Evolutionary conservation across 495 filamentous ascomycete genomes (phyloP), one percentile per base, ranked within the genome.

Genomic region (Podospora tetraspora): DNA sequence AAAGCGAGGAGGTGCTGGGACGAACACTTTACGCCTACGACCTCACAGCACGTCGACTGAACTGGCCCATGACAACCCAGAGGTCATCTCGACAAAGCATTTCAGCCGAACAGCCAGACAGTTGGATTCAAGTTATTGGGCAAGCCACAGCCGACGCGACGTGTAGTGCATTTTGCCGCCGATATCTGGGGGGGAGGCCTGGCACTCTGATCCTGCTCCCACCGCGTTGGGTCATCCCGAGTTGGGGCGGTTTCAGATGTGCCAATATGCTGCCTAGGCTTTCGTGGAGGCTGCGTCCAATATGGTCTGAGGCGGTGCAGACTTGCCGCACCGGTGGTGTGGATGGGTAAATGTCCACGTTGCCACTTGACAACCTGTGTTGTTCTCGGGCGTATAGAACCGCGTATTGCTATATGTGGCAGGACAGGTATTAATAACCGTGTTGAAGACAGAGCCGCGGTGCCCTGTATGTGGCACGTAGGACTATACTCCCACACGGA

Each of bases 101-200:
- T 27, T 56, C 22, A 56, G 61, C 27, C 67, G 58, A 21, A 24
- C 10, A 22, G 4, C 16, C 12, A 19, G 30, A 63, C 62, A 62
- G 62, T 61, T 29, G 62, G 57, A 69, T 56, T 62, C 57, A 61
- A 56, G 57, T 62, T 64, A 69, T 69, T 57, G 67, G 32, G 64
- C 62, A 27, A 11, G 43, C 30, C 58, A 13, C n/a, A 27, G 58
- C 6, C 57, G 29, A 22, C 16, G 24, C 56, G 13, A 29, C n/a
- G 10, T 4, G 62, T 52, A 52, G 19, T 61, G 21, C 30, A 19
- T 66, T 66, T 61, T 66, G 58, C 65, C 65, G 65, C 58, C 24
- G 25, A n/a, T 29, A 27, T 8, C 24, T 21, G 63, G n/a, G 61
- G n/a, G 16, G 10, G 23, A 57, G 23, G 24, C 22, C 24, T 10